These are phyloP conservation scores for Beauveria brongniartii DNA, from an alignment of 2,329 filamentous ascomycete genomes.

Conservation along the genomic window DNA sequence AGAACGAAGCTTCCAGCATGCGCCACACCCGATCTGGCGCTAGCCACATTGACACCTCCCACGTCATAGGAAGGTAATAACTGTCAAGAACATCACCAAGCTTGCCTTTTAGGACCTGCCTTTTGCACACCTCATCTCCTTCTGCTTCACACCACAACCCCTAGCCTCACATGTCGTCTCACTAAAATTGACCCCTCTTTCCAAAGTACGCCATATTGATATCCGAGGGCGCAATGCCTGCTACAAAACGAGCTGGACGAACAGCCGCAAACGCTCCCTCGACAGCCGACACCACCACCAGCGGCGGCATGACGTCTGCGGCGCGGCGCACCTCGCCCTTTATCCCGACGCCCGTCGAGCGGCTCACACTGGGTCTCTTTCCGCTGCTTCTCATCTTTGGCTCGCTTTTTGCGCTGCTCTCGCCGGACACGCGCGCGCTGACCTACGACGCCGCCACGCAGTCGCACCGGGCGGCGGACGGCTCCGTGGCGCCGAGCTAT, in stretches of 20 bases:
- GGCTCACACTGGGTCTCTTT: slow-evolving; percentile 59
- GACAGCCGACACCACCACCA: background rate
- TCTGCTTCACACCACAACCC: background rate
- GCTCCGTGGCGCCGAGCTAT: slow-evolving; percentile 65
- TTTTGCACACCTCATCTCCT: background rate
- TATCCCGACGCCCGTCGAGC: slow-evolving; percentile 63
- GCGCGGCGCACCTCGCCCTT: slow-evolving; percentile 44
- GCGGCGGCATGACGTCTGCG: slow-evolving; percentile 14
- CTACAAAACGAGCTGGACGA: slow-evolving; percentile 15
- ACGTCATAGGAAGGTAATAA: background rate
- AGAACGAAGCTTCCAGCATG: slow-evolving; percentile 1
- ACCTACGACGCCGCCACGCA: slow-evolving; percentile 56
- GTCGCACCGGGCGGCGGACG: slow-evolving; percentile 48
- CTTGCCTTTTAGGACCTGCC: background rate
- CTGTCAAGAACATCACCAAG: background rate
- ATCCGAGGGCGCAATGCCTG: slow-evolving; percentile 17
- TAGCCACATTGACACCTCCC: background rate
- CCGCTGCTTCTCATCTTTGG: slow-evolving; percentile 73
- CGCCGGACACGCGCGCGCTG: slow-evolving; percentile 58
- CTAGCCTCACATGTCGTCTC: too few species aligned
- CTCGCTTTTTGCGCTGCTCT: slow-evolving; percentile 70
- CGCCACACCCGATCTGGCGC: background rate
- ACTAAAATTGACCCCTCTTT: too few species aligned
- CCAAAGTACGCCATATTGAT: background rate
- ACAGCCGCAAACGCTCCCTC: background rate